Percentiles rank a stretch among this genome's conserved stretches.
Evolutionary conservation across 306 rosid species (phyloP).

Genomic region (Vachellia pachyceras): DNA sequence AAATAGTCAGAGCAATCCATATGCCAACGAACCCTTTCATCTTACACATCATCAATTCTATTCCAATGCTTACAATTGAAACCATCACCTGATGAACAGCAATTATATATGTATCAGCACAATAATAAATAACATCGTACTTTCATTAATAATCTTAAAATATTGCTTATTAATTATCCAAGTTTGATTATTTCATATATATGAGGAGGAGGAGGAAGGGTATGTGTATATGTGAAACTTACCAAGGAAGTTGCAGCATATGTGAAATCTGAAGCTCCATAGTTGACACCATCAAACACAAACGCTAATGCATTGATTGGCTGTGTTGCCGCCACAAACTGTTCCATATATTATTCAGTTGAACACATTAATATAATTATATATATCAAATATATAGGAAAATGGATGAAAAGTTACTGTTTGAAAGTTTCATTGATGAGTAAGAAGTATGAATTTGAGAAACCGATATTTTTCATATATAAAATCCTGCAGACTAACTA

Average conservation of each 20-base stretch:
- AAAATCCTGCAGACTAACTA: no score
- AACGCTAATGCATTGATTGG: constrained; percentile 92
- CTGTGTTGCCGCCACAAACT: constrained; percentile 98
- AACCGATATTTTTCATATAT: no score
- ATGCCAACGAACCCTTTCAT: not conserved
- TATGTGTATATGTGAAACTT: constrained; percentile 38
- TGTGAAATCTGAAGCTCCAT: constrained; percentile 94
- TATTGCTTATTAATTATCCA: no score
- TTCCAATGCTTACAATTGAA: not conserved
- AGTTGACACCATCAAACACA: constrained; percentile 92
- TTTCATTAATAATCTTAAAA: no score
- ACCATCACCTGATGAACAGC: not conserved
- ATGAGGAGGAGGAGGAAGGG: not conserved
- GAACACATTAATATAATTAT: no score
- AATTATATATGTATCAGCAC: no score
- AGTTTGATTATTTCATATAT: no score
- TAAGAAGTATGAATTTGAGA: no score
- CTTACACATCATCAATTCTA: not conserved
- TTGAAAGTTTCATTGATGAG: no score
- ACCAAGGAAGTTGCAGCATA: constrained; percentile 88
- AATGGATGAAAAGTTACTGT: no score
- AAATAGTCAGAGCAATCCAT: not conserved
- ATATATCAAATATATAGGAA: no score
- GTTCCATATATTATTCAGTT: not conserved
- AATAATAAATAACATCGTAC: no score